Percentiles rank a stretch among this genome's conserved stretches.
These are phyloP conservation scores for Aspergillus sp. DNA, from an alignment of 2,329 filamentous ascomycete genomes.

Conservation along the genomic window DNA sequence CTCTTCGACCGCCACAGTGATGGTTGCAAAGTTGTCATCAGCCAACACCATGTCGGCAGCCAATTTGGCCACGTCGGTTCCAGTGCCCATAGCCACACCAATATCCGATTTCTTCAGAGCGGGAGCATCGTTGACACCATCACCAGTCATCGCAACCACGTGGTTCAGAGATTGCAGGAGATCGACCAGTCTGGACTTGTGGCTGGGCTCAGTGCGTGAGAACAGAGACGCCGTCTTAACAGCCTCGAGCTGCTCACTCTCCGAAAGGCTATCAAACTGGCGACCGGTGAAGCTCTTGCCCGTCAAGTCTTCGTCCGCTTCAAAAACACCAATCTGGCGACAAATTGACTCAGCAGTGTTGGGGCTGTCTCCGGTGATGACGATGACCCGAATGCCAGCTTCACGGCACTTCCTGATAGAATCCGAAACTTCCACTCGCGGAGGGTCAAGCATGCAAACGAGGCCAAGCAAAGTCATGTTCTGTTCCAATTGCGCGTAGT, in stretches of 20 bases:
- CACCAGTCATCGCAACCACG: conserved; percentile 98
- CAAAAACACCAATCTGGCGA: conserved; percentile 92
- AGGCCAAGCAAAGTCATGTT: conserved; percentile 91
- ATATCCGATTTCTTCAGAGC: conserved; percentile 98
- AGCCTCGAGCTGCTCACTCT: conserved; percentile 72
- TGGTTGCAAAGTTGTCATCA: conserved; percentile 98
- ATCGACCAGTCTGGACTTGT: conserved; percentile 98
- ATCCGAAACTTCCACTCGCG: conserved; percentile 78
- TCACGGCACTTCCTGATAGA: conserved; percentile 86
- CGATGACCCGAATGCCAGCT: conserved; percentile 91
- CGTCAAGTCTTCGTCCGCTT: conserved; percentile 67
- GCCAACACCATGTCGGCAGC: conserved; percentile 98
- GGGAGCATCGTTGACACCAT: conserved; percentile 96
- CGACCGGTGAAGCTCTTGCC: conserved; percentile 95
- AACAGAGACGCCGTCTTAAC: conserved; percentile 84
- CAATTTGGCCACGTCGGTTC: conserved; percentile 93
- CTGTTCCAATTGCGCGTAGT: conserved; percentile 85
- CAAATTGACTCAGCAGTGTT: conserved; percentile 98
- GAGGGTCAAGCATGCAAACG: conserved; percentile 93
- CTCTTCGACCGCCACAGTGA: conserved; percentile 92
- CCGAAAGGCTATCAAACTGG: conserved; percentile 80
- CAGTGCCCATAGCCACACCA: conserved; percentile 96
- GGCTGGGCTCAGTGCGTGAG: conserved; percentile 87
- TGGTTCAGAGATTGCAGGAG: conserved; percentile 87
- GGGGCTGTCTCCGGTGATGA: conserved; percentile 96